Evolutionary conservation across 768 basidiomycete genomes (phyloP), one percentile per base, ranked within the genome.

Genomic region (Tylopilus subfusipes): DNA sequence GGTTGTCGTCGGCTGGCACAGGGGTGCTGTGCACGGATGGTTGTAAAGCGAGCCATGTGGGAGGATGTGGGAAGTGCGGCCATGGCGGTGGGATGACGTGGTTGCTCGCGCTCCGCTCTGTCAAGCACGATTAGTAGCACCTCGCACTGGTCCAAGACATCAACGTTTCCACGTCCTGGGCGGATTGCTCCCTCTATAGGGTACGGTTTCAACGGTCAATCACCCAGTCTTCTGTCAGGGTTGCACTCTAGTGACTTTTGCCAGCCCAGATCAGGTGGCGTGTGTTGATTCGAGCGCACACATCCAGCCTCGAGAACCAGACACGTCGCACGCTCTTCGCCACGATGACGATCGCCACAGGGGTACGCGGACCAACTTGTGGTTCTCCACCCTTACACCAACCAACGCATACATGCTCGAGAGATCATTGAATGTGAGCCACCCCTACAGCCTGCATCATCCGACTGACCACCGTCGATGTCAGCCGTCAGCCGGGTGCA

Each of bases 361-460:
- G 33, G 16, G 5, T 27, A 29, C 13, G 25, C 7, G 21, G 36
- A 31, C 10, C 29, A 19, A 16, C 36, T 38, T 39, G 29, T 18
- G 16, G 25, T 16, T 36, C 34, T 16, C 18, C 34, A 7, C 6
- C 39, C n/a, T 34, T n/a, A 7, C 18, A 25, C 21, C 1, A 25
- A 24, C 42, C 36, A 18, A 47, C 25, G 44, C 33, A 47, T 34
- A 29, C 30, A 55, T 24, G 48, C 45, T 50, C 8, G 38, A 43
- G n/a, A 25, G 13, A 34, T 11, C 31, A n/a, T 60, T 8, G 27
- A 25, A 40, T 33, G 59, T 60, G 59, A 60, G 50, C 59, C 53
- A 60, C 58, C 19, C 48, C n/a, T 13, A 11, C 25, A 31, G 39
- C 16, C 47, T 11, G 33, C 58, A 16, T 60, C 58, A 50, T 60